Evolutionary conservation across 805 yeast genomes (phyloP), one percentile per base, ranked within the genome.

Genomic region (Ascoidea rubescens): DNA sequence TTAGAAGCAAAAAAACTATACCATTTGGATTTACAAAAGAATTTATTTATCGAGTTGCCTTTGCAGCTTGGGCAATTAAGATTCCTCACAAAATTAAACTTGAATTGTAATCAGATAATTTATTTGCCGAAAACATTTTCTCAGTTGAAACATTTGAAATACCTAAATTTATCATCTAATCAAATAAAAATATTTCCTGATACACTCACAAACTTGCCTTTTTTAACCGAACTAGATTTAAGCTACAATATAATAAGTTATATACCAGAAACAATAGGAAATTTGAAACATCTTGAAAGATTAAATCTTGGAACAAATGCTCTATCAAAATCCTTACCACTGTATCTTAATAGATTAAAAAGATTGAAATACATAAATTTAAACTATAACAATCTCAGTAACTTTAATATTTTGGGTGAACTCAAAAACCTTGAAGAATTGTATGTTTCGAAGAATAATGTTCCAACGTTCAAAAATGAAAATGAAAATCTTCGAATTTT

Each of bases 151-250:
- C 73, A 73, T 55, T 68, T 87, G 58, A 74, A 75, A 53, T 65
- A 74, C 5, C 67, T 93, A 57, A 87, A 93, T 62, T 67, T 93
- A 48, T 79, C 96, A 1, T 89, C 96, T 2, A 93, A 95, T 63
- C 71, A 75, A 54, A 78, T 86, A 60, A 73, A 73, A 48, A 58
- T 57, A 1, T 81, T 80, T 55, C 95, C 93, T 0, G 83, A 78
- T 51, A 75, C 83, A 1, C 69, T 91, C 17, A 78, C 79, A 57
- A 72, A 75, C 30, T 71, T 91, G 55, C 61, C 71, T 0, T 75
- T 75, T 50, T 71, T 91, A 51, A 67, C 71, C 47, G 83, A 82
- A 51, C 71, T 93, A 56, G 95, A 91, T 62, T 62, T 91, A 47
- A 86, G 96, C 0, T 90, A 87, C 66, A 93, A 93, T 64, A 77